Evolutionary conservation across 2,329 filamentous ascomycete genomes (phyloP).

Genomic region (Saccharata proteae): DNA sequence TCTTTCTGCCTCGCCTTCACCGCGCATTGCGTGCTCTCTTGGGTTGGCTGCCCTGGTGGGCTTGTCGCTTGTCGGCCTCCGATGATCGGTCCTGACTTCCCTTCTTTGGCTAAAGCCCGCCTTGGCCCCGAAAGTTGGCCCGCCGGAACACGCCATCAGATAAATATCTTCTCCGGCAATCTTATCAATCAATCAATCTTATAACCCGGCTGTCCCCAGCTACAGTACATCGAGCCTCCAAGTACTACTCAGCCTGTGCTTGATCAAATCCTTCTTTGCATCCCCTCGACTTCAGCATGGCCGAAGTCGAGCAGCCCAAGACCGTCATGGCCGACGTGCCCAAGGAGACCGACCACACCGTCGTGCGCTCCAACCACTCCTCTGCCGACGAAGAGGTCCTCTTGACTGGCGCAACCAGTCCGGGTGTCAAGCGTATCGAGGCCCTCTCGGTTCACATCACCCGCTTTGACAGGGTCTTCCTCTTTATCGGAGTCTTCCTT

Average conservation of each 20-base stretch:
- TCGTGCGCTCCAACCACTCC: constrained; percentile 2
- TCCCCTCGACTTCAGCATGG: too few species aligned
- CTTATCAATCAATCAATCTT: constrained; percentile 7
- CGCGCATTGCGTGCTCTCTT: neutral
- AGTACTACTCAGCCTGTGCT: too few species aligned
- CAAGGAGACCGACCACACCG: neutral
- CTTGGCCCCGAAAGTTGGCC: too few species aligned
- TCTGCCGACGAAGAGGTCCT: constrained; percentile 8
- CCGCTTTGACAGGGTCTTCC: constrained; percentile 38
- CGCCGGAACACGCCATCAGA: constrained; percentile 1
- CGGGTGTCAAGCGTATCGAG: constrained; percentile 50
- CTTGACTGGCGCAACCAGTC: constrained; percentile 24
- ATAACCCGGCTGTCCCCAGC: neutral
- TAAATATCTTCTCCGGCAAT: constrained; percentile 3
- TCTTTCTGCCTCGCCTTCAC: neutral
- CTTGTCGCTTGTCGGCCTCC: neutral
- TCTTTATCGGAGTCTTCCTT: constrained; percentile 51
- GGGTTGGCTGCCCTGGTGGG: neutral
- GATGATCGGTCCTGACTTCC: constrained; percentile 5
- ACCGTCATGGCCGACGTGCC: neutral
- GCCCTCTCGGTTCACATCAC: constrained; percentile 43
- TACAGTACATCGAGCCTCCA: neutral
- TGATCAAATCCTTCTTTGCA: too few species aligned
- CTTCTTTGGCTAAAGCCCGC: constrained; percentile 1
- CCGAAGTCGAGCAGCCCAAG: constrained; percentile 1